Evolutionary conservation across 768 basidiomycete genomes (phyloP).

Genomic region (Kwoniella pini): DNA sequence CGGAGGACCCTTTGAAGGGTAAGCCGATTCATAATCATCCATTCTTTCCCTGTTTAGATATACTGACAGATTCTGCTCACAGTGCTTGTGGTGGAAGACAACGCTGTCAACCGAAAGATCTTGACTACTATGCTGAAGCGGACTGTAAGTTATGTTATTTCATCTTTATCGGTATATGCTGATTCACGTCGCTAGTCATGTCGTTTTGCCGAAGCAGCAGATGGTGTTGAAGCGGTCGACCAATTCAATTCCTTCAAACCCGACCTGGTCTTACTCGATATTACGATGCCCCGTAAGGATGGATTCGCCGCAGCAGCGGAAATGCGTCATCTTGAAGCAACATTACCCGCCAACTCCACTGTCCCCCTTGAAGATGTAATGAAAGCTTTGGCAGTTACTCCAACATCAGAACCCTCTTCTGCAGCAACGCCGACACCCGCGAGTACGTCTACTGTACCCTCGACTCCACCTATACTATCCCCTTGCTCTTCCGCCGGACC

Average conservation of each 20-base stretch:
- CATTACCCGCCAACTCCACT: slow-evolving; percentile 7
- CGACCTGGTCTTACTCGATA: slow-evolving; percentile 46
- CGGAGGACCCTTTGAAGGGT: slow-evolving; percentile 9
- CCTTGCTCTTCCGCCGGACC: background rate
- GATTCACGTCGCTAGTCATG: slow-evolving; percentile 20
- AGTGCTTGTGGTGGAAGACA: slow-evolving; percentile 54
- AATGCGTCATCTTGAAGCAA: slow-evolving; percentile 43
- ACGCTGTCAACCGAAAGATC: slow-evolving; percentile 44
- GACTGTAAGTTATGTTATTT: slow-evolving; percentile 31
- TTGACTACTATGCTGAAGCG: slow-evolving; percentile 39
- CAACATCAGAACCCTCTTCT: background rate
- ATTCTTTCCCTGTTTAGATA: background rate
- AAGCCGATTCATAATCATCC: background rate
- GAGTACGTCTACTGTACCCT: background rate
- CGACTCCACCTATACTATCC: background rate
- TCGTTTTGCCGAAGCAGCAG: slow-evolving; percentile 44
- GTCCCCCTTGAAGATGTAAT: slow-evolving; percentile 9
- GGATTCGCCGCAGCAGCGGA: slow-evolving; percentile 48
- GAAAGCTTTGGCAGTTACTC: slow-evolving; percentile 5
- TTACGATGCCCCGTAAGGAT: slow-evolving; percentile 53
- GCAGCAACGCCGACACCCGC: background rate
- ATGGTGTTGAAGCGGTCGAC: slow-evolving; percentile 44
- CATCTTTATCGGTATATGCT: background rate
- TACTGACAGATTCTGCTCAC: background rate
- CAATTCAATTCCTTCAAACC: slow-evolving; percentile 40